Base-by-base conservation (phyloP, 169 alveolate species). In the Plasmodium berghei region DNA sequence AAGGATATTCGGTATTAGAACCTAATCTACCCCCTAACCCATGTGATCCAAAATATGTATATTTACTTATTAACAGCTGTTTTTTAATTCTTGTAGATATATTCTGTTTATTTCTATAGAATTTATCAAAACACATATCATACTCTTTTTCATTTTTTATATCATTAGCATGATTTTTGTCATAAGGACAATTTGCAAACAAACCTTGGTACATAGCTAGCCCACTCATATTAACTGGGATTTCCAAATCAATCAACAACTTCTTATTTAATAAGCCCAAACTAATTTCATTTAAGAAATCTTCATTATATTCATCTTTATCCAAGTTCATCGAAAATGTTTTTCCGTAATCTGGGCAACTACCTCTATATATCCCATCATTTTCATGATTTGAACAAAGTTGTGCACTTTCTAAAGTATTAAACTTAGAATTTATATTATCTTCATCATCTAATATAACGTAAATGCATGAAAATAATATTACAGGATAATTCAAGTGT, bases 21-120 rank as follows among this genome's bases (percentile, higher is more conserved):
- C 89, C 89, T 18, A 75, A 62, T 63, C 89, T 70, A 0, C 89
- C 89, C 55, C 89, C 89, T 20, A 75, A 64, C 6, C 89, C 89
- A 67, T 75, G 89, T 28, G 77, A 62, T 10, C 89, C 58, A 75
- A 63, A 75, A 70, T 75, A 58, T 75, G 49, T n/a, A 24, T 45
- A 34, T 3, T 52, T 48, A 63, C 54, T 75, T 24, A 64, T 62
- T 42, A 63, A 54, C 6, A 45, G 42, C 8, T 56, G 14, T 64
- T 48, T 63, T 52, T 55, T 75, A 63, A 49, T n/a, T 34, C 59
- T 64, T 28, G 61, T 64, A 54, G 77, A 40, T 26, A 24, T 45
- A 49, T 40, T 1, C 42, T 34, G 42, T 42, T 16, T 40, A 45
- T 48, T 49, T 8, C 20, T 34, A 45, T 75, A 75, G 46, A 75